Percentiles rank a stretch among this genome's conserved stretches.
Evolutionary conservation across 1,284 basidiomycete genomes (phyloP).

Genomic region (Cerrena zonata): DNA sequence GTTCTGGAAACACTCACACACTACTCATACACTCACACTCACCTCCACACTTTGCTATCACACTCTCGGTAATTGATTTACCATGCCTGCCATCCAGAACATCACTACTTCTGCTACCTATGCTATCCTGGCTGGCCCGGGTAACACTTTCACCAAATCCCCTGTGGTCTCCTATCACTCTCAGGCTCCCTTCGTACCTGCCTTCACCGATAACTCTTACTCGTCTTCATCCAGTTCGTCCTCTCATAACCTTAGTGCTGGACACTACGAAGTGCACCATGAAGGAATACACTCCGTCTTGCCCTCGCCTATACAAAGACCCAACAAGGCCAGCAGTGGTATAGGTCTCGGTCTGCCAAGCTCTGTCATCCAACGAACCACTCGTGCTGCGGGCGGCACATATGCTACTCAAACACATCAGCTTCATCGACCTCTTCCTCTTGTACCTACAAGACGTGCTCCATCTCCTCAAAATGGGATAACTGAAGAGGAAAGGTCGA

Average conservation of each 20-base stretch:
- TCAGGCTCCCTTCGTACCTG: background rate
- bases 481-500: background rate
- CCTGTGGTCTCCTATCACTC: background rate
- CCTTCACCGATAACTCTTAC: background rate
- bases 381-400: background rate
- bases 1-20: too few species aligned
- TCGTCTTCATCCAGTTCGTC: background rate
- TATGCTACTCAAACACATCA: background rate
- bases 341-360: background rate
- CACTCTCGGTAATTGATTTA: background rate
- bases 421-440: background rate
- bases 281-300: background rate
- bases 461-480: background rate
- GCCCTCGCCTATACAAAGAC: background rate
- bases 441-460: too few species aligned
- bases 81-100: background rate
- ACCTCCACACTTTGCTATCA: background rate
- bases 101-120: background rate
- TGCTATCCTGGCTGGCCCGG: constrained; percentile 7
- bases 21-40: background rate
- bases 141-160: background rate
- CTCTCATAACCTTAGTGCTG: background rate
- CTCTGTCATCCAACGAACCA: background rate
- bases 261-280: background rate
- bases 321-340: background rate